Conservation (phyloP, 352 stramenopile genomes). For the Pythium aphanidermatum region DNA sequence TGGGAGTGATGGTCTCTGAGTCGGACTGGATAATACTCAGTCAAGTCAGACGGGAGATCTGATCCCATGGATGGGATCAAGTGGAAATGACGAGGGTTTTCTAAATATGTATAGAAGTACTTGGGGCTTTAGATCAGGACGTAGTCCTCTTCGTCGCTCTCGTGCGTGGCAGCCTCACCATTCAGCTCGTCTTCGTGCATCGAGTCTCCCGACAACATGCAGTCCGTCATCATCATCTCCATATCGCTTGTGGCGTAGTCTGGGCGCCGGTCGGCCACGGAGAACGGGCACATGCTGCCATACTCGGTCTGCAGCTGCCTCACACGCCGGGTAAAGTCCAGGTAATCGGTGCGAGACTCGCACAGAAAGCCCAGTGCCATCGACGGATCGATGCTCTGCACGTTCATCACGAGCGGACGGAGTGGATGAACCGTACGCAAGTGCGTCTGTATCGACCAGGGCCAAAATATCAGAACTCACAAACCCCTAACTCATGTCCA, state of each 20-base stretch:
- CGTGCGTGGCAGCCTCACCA: slow-evolving; percentile 17
- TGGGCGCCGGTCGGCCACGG: slow-evolving; percentile 45
- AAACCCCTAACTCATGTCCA: too few species aligned
- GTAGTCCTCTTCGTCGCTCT: slow-evolving; percentile 64
- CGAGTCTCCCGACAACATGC: slow-evolving; percentile 50
- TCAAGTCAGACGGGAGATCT: too few species aligned
- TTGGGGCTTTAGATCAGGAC: slow-evolving; percentile 46
- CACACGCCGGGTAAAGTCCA: slow-evolving; percentile 58
- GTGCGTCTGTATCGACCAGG: slow-evolving; percentile 41
- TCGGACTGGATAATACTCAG: too few species aligned
- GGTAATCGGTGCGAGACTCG: slow-evolving; percentile 59
- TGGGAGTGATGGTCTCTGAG: too few species aligned
- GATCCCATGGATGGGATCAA: background rate
- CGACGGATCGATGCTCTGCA: slow-evolving; percentile 90
- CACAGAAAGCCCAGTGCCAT: slow-evolving; percentile 93
- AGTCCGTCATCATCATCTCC: slow-evolving; percentile 43
- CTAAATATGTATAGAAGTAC: background rate
- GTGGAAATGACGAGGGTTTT: too few species aligned
- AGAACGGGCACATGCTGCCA: slow-evolving; percentile 51
- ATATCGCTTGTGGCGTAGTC: slow-evolving; percentile 44
- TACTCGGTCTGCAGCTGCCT: slow-evolving; percentile 32
- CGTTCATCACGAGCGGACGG: slow-evolving; percentile 65
- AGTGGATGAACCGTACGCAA: slow-evolving; percentile 47
- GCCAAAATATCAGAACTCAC: too few species aligned
- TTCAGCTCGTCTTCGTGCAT: slow-evolving; percentile 43